A percentile compares a stretch with the other conserved stretches of the same genome.
These are phyloP conservation scores for Pythium phragmiticola DNA, from an alignment of 352 stramenopile species.

Conservation along the genomic window DNA sequence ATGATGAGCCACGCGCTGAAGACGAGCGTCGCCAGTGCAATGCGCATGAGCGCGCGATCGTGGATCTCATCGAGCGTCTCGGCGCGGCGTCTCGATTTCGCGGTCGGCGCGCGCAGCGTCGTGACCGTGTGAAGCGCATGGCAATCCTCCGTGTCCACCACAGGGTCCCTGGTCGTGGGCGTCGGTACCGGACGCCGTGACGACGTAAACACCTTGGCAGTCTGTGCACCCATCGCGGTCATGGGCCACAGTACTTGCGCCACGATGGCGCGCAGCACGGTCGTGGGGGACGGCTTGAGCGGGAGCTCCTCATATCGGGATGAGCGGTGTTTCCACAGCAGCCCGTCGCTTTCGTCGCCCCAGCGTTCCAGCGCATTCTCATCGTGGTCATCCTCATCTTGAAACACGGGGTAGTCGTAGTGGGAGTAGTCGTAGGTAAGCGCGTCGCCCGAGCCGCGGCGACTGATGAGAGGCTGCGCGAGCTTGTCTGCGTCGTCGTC, in stretches of 20 bases:
- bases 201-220: conserved; percentile 24
- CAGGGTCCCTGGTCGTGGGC: not conserved
- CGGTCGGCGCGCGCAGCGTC: conserved; percentile 18
- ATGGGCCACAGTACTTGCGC: conserved; percentile 28
- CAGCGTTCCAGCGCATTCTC: not conserved
- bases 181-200: too few species aligned
- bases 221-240: conserved; percentile 24
- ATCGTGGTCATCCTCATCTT: conserved; percentile 11
- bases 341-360: not conserved
- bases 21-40: conserved; percentile 36
- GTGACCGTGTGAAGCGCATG: conserved; percentile 21
- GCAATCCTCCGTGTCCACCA: conserved; percentile 13
- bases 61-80: conserved; percentile 42
- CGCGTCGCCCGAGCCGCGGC: conserved; percentile 13
- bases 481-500: conserved; percentile 38
- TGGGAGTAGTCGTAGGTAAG: not conserved
- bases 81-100: conserved; percentile 26
- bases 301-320: conserved; percentile 15
- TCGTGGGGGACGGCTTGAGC: conserved; percentile 13
- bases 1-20: conserved; percentile 37
- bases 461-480: conserved; percentile 40
- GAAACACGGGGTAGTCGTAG: conserved; percentile 1
- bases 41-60: conserved; percentile 33
- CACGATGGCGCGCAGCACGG: conserved; percentile 21
- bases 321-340: conserved; percentile 8